Evolutionary conservation across 2,329 filamentous ascomycete species (phyloP).

Genomic region (Colletotrichum sojae): DNA sequence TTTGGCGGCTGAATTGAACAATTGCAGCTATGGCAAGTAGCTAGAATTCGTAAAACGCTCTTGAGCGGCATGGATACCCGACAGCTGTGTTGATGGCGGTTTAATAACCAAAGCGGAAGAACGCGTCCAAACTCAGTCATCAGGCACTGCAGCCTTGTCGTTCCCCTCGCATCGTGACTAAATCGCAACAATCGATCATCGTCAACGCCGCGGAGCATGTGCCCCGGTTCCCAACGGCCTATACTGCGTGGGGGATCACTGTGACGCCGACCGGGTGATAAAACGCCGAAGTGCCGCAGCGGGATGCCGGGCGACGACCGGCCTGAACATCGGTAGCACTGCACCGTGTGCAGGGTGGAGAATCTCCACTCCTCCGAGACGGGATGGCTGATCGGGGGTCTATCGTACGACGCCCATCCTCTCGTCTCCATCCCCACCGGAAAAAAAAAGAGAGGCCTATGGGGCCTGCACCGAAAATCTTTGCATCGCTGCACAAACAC

Average conservation of each 20-base stretch:
- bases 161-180: no score
- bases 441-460: slow-evolving; percentile 2
- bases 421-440: slow-evolving; percentile 18
- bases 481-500: slow-evolving; percentile 8
- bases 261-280: not conserved
- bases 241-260: not conserved
- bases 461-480: slow-evolving; percentile 5
- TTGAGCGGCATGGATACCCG: no score
- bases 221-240: not conserved
- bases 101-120: no score
- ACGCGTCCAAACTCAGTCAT: no score
- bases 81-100: no score
- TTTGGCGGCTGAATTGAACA: no score
- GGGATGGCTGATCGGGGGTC: slow-evolving; percentile 35
- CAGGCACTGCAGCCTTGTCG: no score
- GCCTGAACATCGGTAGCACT: slow-evolving; percentile 10
- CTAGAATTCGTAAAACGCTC: no score
- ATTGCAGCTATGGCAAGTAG: no score
- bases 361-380: slow-evolving; percentile 30
- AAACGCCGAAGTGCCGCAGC: slow-evolving; percentile 15
- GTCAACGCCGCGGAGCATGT: not conserved
- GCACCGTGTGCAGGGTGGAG: slow-evolving; percentile 22
- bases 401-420: slow-evolving; percentile 27
- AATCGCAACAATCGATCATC: no score
- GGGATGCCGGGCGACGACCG: slow-evolving; percentile 28